A percentile compares a stretch with the other conserved stretches of the same genome.
phyloP scores from a whole-genome alignment of 441 rosid species.

The Pelargonium myrrhifolium region DNA sequence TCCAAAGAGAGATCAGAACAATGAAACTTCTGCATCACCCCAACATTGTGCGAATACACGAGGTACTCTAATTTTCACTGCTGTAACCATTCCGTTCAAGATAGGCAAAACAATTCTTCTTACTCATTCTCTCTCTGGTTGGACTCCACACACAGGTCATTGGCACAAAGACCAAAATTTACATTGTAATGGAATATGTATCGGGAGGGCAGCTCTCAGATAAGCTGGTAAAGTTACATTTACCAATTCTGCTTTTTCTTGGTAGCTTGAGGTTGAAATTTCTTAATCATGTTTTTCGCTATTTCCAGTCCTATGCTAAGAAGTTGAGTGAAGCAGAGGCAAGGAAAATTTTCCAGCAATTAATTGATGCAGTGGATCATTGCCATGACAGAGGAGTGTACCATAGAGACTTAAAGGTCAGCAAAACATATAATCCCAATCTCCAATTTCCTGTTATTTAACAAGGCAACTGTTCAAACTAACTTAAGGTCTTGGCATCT shows the following conservation, averaged over 20 bases:
- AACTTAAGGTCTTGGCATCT: not conserved
- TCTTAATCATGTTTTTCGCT: conserved; percentile 2
- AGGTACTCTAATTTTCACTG: conserved; percentile 34
- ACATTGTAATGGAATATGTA: conserved; percentile 74
- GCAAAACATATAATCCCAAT: not conserved
- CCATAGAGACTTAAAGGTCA: conserved; percentile 85
- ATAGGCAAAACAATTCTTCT: not conserved
- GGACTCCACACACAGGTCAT: conserved; percentile 42
- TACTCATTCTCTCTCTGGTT: not conserved
- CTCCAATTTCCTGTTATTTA: not conserved
- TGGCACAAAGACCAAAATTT: conserved; percentile 76
- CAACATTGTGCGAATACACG: conserved; percentile 62
- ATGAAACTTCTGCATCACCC: conserved; percentile 90
- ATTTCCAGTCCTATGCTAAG: conserved; percentile 37
- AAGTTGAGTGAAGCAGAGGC: conserved; percentile 62
- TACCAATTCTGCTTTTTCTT: not conserved
- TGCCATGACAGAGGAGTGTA: conserved; percentile 84
- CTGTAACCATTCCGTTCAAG: not conserved
- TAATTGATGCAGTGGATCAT: conserved; percentile 76
- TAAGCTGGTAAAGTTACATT: conserved; percentile 46
- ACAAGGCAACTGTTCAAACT: not conserved
- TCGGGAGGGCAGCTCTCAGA: conserved; percentile 81
- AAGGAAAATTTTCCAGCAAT: conserved; percentile 69
- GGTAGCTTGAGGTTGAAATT: not conserved
- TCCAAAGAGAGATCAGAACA: conserved; percentile 68